Percentiles rank a stretch among this genome's conserved stretches.
Conservation (phyloP, 768 basidiomycete genomes). For the Leccinum barrowsii region DNA sequence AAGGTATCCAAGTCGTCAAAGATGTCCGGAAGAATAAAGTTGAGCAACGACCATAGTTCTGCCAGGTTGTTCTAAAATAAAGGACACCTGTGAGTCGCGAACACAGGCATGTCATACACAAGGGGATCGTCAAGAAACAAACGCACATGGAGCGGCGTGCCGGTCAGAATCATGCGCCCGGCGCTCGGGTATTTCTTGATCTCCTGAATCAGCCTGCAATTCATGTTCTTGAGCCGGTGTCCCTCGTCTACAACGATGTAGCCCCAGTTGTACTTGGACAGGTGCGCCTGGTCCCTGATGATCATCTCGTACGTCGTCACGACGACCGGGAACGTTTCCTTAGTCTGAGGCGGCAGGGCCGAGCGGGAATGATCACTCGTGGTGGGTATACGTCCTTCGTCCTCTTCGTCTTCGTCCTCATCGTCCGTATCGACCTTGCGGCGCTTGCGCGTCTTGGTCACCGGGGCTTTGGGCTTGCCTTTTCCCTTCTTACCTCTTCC, state of each 20-base stretch:
- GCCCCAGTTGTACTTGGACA: conserved; percentile 70
- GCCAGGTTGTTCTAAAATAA: conserved; percentile 85
- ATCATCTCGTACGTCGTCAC: conserved; percentile 93
- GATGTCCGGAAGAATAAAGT: conserved; percentile 93
- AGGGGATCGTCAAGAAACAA: conserved; percentile 20
- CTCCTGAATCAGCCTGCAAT: conserved; percentile 86
- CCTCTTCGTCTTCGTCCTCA: conserved; percentile 14
- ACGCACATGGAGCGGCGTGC: conserved; percentile 90
- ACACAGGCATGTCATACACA: background rate
- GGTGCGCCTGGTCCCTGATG: conserved; percentile 72
- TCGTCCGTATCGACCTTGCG: conserved; percentile 16
- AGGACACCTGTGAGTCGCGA: background rate
- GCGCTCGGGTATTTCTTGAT: conserved; percentile 84
- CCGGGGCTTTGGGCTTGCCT: conserved; percentile 8
- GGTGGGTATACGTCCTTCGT: conserved; percentile 19
- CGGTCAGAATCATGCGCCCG: conserved; percentile 90
- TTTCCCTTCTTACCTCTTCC: conserved; percentile 14
- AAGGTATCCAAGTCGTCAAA: conserved; percentile 88
- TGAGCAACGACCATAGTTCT: conserved; percentile 93
- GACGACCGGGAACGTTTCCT: conserved; percentile 66
- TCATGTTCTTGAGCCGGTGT: conserved; percentile 91
- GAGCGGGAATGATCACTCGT: conserved; percentile 12
- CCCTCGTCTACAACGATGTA: conserved; percentile 98
- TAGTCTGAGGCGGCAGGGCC: conserved; percentile 16
- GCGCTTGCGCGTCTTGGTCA: conserved; percentile 12